Conservation (phyloP, 352 stramenopile genomes). For the Globisporangium carolinianum region DNA sequence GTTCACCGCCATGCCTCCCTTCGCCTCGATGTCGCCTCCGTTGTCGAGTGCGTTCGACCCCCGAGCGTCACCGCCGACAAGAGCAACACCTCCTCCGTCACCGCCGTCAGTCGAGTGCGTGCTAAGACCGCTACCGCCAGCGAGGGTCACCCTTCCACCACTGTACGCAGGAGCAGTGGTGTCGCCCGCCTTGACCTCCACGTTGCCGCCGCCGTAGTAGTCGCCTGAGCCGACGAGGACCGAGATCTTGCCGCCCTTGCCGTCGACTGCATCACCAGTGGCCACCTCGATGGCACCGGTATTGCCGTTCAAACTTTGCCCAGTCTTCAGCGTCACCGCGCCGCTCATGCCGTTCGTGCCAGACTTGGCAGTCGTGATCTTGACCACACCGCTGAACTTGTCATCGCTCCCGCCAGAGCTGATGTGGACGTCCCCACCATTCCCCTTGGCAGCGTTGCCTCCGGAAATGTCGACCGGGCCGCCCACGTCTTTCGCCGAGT, state of each 20-base stretch:
- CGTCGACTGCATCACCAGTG: constrained; percentile 42
- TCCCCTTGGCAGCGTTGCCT: constrained; percentile 40
- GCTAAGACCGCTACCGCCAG: constrained; percentile 49
- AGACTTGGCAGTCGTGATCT: constrained; percentile 43
- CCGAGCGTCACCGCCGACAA: constrained; percentile 84
- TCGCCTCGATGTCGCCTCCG: constrained; percentile 74
- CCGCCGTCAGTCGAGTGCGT: constrained; percentile 86
- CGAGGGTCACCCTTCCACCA: constrained; percentile 42
- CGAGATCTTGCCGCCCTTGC: constrained; percentile 51
- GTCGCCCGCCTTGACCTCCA: constrained; percentile 56
- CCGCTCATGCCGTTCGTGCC: constrained; percentile 53
- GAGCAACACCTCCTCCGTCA: constrained; percentile 77
- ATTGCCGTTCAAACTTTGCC: constrained; percentile 29
- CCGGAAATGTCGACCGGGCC: constrained; percentile 42
- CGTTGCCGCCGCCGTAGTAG: constrained; percentile 45
- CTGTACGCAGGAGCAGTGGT: constrained; percentile 40
- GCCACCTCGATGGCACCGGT: constrained; percentile 30
- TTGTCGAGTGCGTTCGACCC: constrained; percentile 86
- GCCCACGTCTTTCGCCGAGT: constrained; percentile 44
- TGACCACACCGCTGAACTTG: constrained; percentile 44
- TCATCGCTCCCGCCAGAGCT: constrained; percentile 38
- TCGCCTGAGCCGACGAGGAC: constrained; percentile 53
- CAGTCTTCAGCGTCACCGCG: constrained; percentile 34
- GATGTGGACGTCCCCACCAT: constrained; percentile 40
- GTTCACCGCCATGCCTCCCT: constrained; percentile 59